phyloP scores from a whole-genome alignment of 1,284 basidiomycete genomes.

The Trametes polyzona region DNA sequence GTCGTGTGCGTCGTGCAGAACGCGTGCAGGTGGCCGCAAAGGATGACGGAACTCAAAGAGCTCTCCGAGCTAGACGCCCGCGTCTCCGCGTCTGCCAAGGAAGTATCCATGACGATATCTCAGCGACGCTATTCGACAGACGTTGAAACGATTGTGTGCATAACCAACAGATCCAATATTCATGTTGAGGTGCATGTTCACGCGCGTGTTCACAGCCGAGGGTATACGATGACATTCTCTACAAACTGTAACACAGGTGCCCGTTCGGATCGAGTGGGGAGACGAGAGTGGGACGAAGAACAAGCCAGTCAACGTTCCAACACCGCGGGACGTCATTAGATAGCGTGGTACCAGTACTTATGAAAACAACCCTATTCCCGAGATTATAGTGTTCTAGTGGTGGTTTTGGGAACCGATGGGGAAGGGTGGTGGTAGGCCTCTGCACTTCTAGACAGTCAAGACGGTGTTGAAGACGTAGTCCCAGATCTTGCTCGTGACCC shows the following conservation, averaged over 20 bases:
- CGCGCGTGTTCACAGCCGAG: background rate
- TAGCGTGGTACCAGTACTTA: background rate
- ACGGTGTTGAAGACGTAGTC: conserved; percentile 91
- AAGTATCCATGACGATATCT: background rate
- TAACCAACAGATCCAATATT: too few species aligned
- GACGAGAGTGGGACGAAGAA: background rate
- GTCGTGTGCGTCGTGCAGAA: background rate
- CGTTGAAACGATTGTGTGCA: background rate
- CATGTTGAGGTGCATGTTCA: too few species aligned
- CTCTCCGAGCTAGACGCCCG: background rate
- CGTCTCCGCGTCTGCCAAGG: background rate
- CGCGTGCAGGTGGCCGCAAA: background rate
- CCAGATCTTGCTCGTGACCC: conserved; percentile 97
- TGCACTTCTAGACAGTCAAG: conserved; percentile 54
- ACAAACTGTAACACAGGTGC: background rate
- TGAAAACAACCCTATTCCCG: conserved; percentile 2
- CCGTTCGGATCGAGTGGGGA: background rate
- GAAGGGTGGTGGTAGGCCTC: background rate
- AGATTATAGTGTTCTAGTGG: background rate
- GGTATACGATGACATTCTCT: conserved; percentile 10
- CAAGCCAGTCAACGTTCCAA: background rate
- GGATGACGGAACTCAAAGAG: background rate
- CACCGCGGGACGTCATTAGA: conserved; percentile 2
- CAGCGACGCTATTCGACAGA: background rate
- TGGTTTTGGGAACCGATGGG: background rate